Percentiles rank a stretch among this genome's conserved stretches.
These are phyloP conservation scores for Cladophialophora exuberans DNA, from an alignment of 2,329 filamentous ascomycete species.

Conservation along the genomic window DNA sequence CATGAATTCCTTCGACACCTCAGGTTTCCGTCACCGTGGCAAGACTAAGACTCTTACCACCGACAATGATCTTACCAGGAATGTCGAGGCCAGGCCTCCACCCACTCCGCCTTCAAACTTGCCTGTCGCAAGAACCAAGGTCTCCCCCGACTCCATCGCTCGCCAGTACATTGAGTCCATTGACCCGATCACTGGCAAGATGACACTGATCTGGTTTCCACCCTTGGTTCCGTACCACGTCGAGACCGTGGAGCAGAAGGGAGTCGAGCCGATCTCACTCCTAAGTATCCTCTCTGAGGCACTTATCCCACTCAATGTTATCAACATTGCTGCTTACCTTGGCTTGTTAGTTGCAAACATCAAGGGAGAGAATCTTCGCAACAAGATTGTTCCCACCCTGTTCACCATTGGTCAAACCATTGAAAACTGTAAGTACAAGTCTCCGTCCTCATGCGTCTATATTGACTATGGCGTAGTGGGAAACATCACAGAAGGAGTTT, in stretches of 20 bases:
- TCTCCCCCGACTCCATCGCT: no score
- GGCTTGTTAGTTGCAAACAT: conserved; percentile 4
- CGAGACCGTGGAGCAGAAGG: conserved; percentile 13
- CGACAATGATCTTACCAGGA: not conserved
- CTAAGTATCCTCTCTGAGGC: not conserved
- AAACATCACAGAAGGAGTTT: conserved; percentile 16
- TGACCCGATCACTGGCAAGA: not conserved
- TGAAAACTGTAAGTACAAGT: conserved; percentile 20
- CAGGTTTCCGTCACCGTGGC: not conserved
- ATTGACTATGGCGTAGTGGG: conserved; percentile 12
- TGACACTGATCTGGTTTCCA: not conserved
- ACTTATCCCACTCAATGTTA: conserved; percentile 3
- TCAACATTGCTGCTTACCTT: conserved; percentile 11
- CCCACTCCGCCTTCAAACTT: no score
- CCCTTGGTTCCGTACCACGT: conserved; percentile 8
- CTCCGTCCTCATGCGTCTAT: not conserved
- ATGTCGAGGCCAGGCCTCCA: not conserved
- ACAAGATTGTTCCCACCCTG: not conserved
- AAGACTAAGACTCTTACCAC: not conserved
- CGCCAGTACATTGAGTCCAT: not conserved
- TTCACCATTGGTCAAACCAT: conserved; percentile 19
- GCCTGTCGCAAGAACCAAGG: no score
- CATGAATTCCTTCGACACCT: no score
- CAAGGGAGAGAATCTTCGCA: not conserved
- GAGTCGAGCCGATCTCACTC: not conserved